Conservation (phyloP, 2,329 filamentous ascomycete genomes). For the Ophiosphaerella herpotricha region DNA sequence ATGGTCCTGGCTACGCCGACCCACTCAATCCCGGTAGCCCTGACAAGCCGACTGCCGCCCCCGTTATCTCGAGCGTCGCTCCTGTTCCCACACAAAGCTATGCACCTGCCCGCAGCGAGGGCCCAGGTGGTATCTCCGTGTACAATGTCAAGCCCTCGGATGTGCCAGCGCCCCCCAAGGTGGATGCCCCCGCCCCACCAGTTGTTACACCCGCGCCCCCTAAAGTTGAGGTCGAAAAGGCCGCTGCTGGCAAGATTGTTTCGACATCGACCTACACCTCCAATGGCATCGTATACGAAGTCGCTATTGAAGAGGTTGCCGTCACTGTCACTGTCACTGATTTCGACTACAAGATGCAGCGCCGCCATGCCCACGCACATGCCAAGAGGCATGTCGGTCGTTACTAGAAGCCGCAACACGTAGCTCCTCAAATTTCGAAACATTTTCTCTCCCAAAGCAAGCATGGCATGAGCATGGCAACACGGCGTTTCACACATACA, state of each 20-base stretch:
- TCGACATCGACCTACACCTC: constrained; percentile 50
- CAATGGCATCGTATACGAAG: constrained; percentile 50
- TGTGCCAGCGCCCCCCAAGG: constrained; percentile 15
- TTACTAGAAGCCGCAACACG: not conserved
- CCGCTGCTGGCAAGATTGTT: constrained; percentile 30
- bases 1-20: constrained; percentile 50
- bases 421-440: too few relatives aligned
- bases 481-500: too few relatives aligned
- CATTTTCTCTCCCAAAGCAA: too few relatives aligned
- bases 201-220: constrained; percentile 28
- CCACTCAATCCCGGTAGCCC: constrained; percentile 25
- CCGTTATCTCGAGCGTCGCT: constrained; percentile 20
- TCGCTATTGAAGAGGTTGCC: constrained; percentile 51
- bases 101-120: constrained; percentile 32
- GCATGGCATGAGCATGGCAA: too few relatives aligned
- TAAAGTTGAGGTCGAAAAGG: constrained; percentile 12
- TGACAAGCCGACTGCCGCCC: constrained; percentile 26
- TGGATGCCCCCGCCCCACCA: constrained; percentile 20
- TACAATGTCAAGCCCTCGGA: constrained; percentile 25
- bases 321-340: constrained; percentile 48
- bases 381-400: not conserved
- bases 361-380: constrained; percentile 17
- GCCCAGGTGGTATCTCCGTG: constrained; percentile 42
- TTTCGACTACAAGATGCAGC: constrained; percentile 23
- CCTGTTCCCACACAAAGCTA: constrained; percentile 43